Conservation (phyloP, 257 asterid genomes). For the Rubia yunnanensis region DNA sequence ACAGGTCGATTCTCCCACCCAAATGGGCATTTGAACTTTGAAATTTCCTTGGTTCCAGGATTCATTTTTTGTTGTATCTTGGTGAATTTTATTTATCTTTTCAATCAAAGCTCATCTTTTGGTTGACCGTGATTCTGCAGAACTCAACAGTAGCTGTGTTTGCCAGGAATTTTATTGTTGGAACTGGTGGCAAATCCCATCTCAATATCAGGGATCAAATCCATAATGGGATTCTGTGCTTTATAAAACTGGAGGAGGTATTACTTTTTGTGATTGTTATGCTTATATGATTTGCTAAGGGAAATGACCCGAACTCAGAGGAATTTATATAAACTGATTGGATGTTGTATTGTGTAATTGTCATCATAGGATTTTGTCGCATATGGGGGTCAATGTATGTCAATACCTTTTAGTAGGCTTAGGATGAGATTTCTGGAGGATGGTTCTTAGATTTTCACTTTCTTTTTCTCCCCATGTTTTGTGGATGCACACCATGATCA, state of each 20-base stretch:
- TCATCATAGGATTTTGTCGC: neutral
- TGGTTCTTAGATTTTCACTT: neutral
- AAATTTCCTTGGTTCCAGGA: neutral
- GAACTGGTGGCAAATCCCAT: slow-evolving; percentile 59
- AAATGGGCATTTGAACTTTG: neutral
- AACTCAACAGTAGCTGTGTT: slow-evolving; percentile 46
- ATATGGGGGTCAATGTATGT: neutral
- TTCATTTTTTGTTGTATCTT: neutral
- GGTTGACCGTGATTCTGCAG: slow-evolving; percentile 27
- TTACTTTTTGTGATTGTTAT: neutral
- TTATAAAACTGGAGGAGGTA: slow-evolving; percentile 57
- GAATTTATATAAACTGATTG: neutral
- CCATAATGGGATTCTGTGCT: slow-evolving; percentile 40
- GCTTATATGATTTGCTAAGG: neutral
- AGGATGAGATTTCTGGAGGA: neutral
- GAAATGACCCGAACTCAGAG: neutral
- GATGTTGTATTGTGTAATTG: neutral
- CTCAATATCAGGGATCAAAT: slow-evolving; percentile 53
- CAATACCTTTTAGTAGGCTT: neutral
- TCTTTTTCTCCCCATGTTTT: too few species aligned
- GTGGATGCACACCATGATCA: slow-evolving; percentile 19
- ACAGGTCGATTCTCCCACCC: slow-evolving; percentile 34
- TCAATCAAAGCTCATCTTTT: neutral
- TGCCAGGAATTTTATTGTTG: slow-evolving; percentile 50
- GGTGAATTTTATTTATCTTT: neutral